Base-by-base conservation (phyloP, 139 green algal species). In the Pleodorina starrii region DNA sequence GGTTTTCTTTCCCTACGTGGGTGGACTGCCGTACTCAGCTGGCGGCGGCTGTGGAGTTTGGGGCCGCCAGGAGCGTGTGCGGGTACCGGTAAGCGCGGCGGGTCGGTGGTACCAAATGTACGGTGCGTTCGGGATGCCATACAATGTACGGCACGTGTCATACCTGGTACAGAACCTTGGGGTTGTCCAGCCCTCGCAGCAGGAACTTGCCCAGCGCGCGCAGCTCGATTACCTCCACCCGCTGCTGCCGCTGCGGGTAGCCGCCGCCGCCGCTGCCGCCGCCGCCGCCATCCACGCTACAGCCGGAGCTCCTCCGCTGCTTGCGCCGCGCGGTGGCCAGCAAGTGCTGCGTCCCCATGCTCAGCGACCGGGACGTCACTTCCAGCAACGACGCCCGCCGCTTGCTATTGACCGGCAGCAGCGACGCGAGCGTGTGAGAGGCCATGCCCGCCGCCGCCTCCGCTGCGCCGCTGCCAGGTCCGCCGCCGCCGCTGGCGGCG, bases 161-260 rank as follows among this genome's bases (percentile, higher is more conserved):
- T 43, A 83, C 80, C 71, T 91, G 69, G 72, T 86, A 85, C n/a
- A 91, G 79, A 7, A 91, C 21, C 40, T 89, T 89, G 9, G 88
- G 51, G 51, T 89, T 80, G 72, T 91, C 88, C 16, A 91, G 57
- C 3, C 88, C 88, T 0, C 87, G 78, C 38, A 91, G 79, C 36
- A 91, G 87, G 79, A 66, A 91, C 11, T 73, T 54, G 7, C 87
- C 87, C 38, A 91, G 87, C 5, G 87, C 60, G 11, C 54, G 78
- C 44, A 91, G 72, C 79, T 88, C 66, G 23, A 91, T 84, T 48
- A 50, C 27, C 84, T 89, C 84, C 48, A 89, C 69, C 7, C 1
- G 59, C n/a, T 76, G 38, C 35, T 76, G 63, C 54, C 29, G 21
- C 54, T 66, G 54, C 54, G 54, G 29, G 9, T 12, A 66, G 54